Conservation (phyloP, 129 eudicot species). For the Arctium minus region DNA sequence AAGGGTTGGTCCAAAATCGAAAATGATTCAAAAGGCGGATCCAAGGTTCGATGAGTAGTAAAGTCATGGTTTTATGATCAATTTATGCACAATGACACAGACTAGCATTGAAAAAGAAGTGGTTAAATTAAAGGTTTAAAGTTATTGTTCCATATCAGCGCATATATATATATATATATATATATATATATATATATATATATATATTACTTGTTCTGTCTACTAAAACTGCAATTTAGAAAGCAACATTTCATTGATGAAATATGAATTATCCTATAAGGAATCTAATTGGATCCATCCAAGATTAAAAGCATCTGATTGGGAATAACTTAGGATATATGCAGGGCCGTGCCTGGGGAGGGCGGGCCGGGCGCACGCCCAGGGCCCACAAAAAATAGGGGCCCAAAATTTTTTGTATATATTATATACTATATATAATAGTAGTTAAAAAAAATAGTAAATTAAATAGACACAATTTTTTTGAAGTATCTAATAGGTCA, state of each 20-base stretch:
- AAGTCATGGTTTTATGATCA: background rate
- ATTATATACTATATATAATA: too few species aligned
- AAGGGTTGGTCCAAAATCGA: background rate
- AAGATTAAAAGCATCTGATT: background rate
- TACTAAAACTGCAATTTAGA: conserved; percentile 20
- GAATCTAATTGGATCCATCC: conserved; percentile 13
- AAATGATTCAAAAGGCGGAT: background rate
- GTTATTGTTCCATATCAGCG: conserved; percentile 14
- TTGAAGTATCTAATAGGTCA: too few species aligned
- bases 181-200: too few species aligned
- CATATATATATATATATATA: background rate
- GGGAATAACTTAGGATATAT: background rate
- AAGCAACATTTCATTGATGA: conserved; percentile 4
- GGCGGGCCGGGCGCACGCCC: too few species aligned
- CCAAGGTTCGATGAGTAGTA: background rate
- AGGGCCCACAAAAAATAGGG: too few species aligned
- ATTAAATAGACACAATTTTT: too few species aligned
- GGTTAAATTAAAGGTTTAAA: conserved; percentile 22
- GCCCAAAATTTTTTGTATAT: too few species aligned
- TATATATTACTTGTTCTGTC: background rate
- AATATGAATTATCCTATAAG: background rate
- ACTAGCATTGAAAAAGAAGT: conserved; percentile 23
- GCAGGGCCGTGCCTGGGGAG: too few species aligned
- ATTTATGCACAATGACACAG: conserved; percentile 25
- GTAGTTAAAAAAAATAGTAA: too few species aligned